phyloP scores from a whole-genome alignment of 352 stramenopile genomes.

The Globisporangium sylvaticum region DNA sequence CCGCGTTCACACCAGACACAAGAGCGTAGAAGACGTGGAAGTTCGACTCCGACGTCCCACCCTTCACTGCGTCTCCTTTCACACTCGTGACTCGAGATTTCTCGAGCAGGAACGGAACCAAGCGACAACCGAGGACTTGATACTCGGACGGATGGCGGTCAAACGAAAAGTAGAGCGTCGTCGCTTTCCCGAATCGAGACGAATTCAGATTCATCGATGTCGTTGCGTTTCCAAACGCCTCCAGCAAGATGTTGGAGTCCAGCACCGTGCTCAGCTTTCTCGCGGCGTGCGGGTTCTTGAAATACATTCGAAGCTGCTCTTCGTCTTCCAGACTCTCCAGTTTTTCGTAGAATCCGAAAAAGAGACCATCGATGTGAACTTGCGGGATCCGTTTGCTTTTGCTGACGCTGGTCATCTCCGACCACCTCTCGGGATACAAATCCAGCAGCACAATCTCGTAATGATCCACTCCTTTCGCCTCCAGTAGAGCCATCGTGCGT shows the following conservation, averaged over 20 bases:
- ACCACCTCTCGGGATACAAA: conserved; percentile 54
- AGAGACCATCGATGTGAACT: conserved; percentile 63
- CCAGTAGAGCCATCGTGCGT: conserved; percentile 67
- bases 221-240: conserved; percentile 66
- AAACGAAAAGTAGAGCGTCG: conserved; percentile 46
- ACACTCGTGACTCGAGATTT: conserved; percentile 54
- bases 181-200: conserved; percentile 68
- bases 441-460: conserved; percentile 77
- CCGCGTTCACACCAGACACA: conserved; percentile 48
- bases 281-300: conserved; percentile 61
- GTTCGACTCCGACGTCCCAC: conserved; percentile 29
- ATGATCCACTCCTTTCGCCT: conserved; percentile 53
- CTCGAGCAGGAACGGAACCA: conserved; percentile 64
- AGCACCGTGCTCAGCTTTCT: conserved; percentile 57
- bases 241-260: conserved; percentile 71
- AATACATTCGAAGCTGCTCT: conserved; percentile 76
- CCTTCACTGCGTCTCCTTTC: not conserved
- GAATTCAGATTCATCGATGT: conserved; percentile 72
- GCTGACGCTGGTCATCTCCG: conserved; percentile 63
- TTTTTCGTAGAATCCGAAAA: conserved; percentile 81
- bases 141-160: conserved; percentile 44
- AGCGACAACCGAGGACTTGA: conserved; percentile 48
- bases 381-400: conserved; percentile 70
- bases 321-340: conserved; percentile 74
- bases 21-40: conserved; percentile 79